Base-by-base conservation (phyloP, 257 asterid species). In the Rubia yunnanensis region DNA sequence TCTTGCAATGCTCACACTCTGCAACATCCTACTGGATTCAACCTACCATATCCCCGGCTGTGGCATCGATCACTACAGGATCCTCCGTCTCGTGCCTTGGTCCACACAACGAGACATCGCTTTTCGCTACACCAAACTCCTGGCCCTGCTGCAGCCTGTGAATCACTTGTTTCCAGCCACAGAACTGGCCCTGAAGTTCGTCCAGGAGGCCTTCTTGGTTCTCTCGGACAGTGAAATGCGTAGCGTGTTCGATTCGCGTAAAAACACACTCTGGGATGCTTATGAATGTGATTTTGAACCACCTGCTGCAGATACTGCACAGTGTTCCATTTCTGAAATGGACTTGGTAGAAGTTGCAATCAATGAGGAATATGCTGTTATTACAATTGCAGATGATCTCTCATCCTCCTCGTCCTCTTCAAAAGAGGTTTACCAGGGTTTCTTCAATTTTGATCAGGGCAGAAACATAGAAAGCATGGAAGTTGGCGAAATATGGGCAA, bases 401-500 rank as follows among this genome's bases (percentile, higher is more conserved):
- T n/a, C n/a, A n/a, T n/a, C n/a, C n/a, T n/a, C n/a, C n/a, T n/a
- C n/a, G n/a, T n/a, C n/a, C n/a, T n/a, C n/a, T n/a, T n/a, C n/a
- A n/a, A 35, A 58, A 27, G 48, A 28, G 34, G 31, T 34, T 48
- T 18, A 60, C 27, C 72, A 66, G 72, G 76, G 58, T 48, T 65
- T 65, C 59, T 72, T 48, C 54, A 28, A 72, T 41, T 72, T 72
- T 35, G 72, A 72, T 31, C 39, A 60, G n/a, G 58, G 52, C 58
- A 48, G 76, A 36, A 60, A 46, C 15, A 28, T 72, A 34, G 38
- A 36, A 2, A 24, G 66, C 7, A 17, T 72, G 53, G 49, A 59
- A 66, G 38, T 26, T 17, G 76, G 70, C 27, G 72, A 72, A 59
- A 59, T 72, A 18, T 66, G 76, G 76, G 76, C 76, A 5, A 31